phyloP scores from a whole-genome alignment of 2,329 filamentous ascomycete genomes.

The Penicillium oxalicum region DNA sequence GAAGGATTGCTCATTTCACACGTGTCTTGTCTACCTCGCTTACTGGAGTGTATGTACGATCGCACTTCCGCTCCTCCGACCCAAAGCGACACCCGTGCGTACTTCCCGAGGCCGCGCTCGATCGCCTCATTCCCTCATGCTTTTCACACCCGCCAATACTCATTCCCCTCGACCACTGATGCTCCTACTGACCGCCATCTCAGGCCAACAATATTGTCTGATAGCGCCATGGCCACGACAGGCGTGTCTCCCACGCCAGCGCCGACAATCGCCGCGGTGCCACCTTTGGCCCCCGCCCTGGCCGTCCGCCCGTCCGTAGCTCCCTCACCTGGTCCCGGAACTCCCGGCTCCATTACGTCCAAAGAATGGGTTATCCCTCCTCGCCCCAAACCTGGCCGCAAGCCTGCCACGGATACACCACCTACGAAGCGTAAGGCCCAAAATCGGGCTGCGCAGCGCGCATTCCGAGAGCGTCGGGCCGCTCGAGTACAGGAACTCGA shows the following conservation, averaged over 20 bases:
- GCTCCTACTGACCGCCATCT: constrained; percentile 18
- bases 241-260: constrained; percentile 34
- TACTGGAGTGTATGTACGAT: constrained; percentile 28
- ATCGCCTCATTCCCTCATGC: constrained; percentile 8
- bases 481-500: constrained; percentile 69
- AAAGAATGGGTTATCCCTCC: constrained; percentile 84
- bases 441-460: constrained; percentile 85
- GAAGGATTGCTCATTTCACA: too few species aligned
- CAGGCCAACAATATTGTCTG: constrained; percentile 17
- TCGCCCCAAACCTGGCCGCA: constrained; percentile 81
- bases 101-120: constrained; percentile 16
- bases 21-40: constrained; percentile 21
- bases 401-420: constrained; percentile 87
- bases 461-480: constrained; percentile 80
- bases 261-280: constrained; percentile 27
- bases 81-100: constrained; percentile 24
- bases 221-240: constrained; percentile 34
- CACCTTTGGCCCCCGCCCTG: constrained; percentile 32
- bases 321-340: constrained; percentile 34
- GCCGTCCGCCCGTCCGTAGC: constrained; percentile 36
- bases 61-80: constrained; percentile 34
- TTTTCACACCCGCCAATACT: not conserved
- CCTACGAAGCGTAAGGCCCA: constrained; percentile 91
- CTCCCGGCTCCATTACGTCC: constrained; percentile 57
- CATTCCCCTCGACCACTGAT: not conserved